phyloP scores from a whole-genome alignment of 345 rosid species.

The Eucalyptus cloeziana region DNA sequence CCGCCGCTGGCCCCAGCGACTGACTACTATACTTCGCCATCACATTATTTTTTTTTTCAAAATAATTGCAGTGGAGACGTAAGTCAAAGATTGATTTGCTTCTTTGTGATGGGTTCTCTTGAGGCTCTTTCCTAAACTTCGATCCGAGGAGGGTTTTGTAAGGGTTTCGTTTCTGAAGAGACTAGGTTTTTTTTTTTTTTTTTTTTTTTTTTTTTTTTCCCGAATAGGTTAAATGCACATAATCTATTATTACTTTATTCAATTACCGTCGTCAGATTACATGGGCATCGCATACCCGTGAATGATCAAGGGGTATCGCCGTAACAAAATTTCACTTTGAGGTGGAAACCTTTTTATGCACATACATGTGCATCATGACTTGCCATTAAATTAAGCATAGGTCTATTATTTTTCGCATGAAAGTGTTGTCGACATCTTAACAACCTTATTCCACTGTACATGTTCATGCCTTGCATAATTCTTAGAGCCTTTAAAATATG shows the following conservation, averaged over 20 bases:
- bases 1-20: background rate
- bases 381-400: background rate
- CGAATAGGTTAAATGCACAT: rapidly evolving
- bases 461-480: background rate
- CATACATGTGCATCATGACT: background rate
- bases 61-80: background rate
- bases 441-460: background rate
- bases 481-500: background rate
- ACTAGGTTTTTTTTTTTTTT: background rate
- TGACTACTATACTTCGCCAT: background rate
- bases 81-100: background rate
- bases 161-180: background rate
- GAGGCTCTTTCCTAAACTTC: background rate
- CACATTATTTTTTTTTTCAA: background rate
- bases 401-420: background rate
- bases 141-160: background rate
- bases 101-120: background rate
- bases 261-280: background rate
- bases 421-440: background rate
- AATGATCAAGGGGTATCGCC: background rate
- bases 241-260: background rate
- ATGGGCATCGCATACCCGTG: no score
- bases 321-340: background rate
- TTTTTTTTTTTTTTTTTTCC: no score
- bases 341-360: background rate